Percentiles rank a stretch among this genome's conserved stretches.
phyloP scores from a whole-genome alignment of 495 filamentous ascomycete species.

The Apiosordaria backusii region DNA sequence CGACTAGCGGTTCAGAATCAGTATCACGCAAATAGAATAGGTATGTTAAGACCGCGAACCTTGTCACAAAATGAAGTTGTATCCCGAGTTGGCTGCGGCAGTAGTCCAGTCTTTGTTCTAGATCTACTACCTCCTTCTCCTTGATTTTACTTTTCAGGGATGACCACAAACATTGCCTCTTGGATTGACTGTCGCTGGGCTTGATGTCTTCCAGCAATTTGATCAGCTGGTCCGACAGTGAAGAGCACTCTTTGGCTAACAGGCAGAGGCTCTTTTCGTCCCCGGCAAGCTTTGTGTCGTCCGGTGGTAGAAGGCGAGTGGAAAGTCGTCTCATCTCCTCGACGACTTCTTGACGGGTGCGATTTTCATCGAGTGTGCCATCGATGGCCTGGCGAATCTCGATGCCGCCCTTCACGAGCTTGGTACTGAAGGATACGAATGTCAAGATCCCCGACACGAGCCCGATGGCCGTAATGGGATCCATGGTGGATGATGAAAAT shows the following conservation, averaged over 20 bases:
- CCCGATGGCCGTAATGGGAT: conserved; percentile 39
- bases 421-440: conserved; percentile 40
- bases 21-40: neutral
- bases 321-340: conserved; percentile 14
- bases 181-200: conserved; percentile 26
- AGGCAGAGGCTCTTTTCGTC: conserved; percentile 28
- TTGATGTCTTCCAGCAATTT: conserved; percentile 25
- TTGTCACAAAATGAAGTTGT: neutral
- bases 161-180: conserved; percentile 16
- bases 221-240: conserved; percentile 19
- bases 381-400: conserved; percentile 29
- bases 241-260: conserved; percentile 22
- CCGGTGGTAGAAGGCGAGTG: conserved; percentile 14
- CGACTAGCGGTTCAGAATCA: neutral
- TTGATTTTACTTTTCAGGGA: conserved; percentile 20
- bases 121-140: conserved; percentile 20
- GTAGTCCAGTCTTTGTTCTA: conserved; percentile 23
- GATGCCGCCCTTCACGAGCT: conserved; percentile 25
- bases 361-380: conserved; percentile 27
- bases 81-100: neutral
- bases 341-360: conserved; percentile 18
- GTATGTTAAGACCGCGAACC: neutral
- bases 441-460: conserved; percentile 35
- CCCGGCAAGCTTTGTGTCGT: conserved; percentile 7
- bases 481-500: conserved; percentile 28